Base-by-base conservation (phyloP, 306 rosid species). In the Dalbergia oliveri region DNA sequence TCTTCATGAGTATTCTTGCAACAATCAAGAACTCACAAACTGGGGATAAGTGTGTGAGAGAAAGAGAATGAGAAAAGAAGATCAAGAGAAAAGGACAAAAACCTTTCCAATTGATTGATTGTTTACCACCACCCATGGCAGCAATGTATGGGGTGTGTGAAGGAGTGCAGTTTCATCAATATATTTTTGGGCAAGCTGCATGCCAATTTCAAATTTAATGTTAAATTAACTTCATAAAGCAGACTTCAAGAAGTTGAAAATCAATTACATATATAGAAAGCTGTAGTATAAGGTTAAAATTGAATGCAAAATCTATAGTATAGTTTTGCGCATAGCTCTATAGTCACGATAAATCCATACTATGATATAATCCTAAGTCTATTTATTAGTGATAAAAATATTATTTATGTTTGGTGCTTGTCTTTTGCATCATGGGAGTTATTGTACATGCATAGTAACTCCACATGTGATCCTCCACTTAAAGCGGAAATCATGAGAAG, bases 81-180 rank as follows among this genome's bases (percentile, higher is more conserved):
- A 43, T 37, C 61, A 68, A 35, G 63, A 18, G 9, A 66, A 60
- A 35, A 61, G 54, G 14, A 88, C 88, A 54, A 54, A 60, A 41
- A 74, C 79, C 63, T 79, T 82, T 75, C 77, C 83, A 47, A 90
- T 65, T 35, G 91, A 82, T 26, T 84, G 82, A 66, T 87, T 75
- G 57, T 89, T 84, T 31, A 89, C 90, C 8, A 89, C 16, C 71
- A 89, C 84, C 91, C 88, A 86, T 9, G 93, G 93, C 41, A 85
- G 76, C 66, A 69, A 39, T 56, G 37, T 49, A 14, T 26, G 75
- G 54, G 90, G 86, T n/a, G 91, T 78, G 66, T 58, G 70, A 31
- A 83, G 84, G 6, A 34, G 56, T 18, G 81, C 73, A 23, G 80
- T 64, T 70, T 87, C 83, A 6, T 60, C 65, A n/a, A 83, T 74